Base-by-base conservation (phyloP, 2,329 filamentous ascomycete genomes). In the Aureobasidium musti region DNA sequence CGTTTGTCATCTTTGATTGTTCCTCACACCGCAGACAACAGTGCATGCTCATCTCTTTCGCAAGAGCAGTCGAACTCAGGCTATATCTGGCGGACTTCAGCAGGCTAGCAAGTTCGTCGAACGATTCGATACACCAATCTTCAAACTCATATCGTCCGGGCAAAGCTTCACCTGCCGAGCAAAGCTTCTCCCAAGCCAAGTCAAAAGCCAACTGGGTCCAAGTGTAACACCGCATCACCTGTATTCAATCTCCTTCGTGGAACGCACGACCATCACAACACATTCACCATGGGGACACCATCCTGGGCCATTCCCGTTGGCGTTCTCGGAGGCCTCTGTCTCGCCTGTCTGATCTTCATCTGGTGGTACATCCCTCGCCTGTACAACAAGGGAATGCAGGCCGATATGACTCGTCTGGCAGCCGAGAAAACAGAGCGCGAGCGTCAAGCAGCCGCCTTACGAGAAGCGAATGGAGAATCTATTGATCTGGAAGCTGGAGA, bases 341-440 rank as follows among this genome's bases (percentile, higher is more conserved):
- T 70, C 33, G 37, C 67, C 17, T 69, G 68, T 47, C 69, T 74
- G 49, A 33, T 69, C 49, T 72, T 73, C 61, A 63, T 74, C 64
- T 74, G 71, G 70, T 73, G 70, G 69, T 73, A 70, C 71, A 74
- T 74, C 50, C 73, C 73, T 7, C 70, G 70, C 35, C 54, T 68
- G 11, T 74, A 68, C 64, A 67, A 68, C 2, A 69, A 68, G 21
- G 73, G 73, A 21, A 65, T 73, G 11, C 59, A 68, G 14, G 59
- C 59, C 14, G 73, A 74, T 30, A 68, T 67, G 26, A 60, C 66
- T 14, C 61, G 66, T 2, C 59, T 72, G 11, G 67, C 69, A 23
- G 68, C 67, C 50, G 66, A 69, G 14, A 60, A 60, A 39, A 19
- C 49, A 49, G 37, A 54, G 35, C 37, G 59, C 6, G 67, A 57